Base-by-base conservation (phyloP, 768 basidiomycete species). In the Tulasnella sp. region DNA sequence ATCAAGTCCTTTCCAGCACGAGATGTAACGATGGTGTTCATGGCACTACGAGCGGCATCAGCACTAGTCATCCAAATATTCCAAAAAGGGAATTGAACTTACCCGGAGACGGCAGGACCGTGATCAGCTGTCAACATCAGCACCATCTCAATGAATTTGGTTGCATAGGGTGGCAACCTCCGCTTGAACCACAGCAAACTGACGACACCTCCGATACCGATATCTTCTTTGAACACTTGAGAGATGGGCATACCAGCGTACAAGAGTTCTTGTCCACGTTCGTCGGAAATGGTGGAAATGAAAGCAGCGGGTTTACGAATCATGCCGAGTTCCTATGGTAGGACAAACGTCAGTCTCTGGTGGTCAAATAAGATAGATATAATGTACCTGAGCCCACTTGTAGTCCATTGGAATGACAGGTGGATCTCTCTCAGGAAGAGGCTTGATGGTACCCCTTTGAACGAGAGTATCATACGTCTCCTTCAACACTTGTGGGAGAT, bases 361-460 rank as follows among this genome's bases (percentile, higher is more conserved):
- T 29, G 4, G 35, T 22, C 6, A 24, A 22, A 15, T 32, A 12
- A n/a, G n/a, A n/a, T n/a, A n/a, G n/a, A n/a, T n/a, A n/a, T n/a
- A n/a, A 51, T 52, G 42, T 29, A 57, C 55, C 70, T 92, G 88
- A 31, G 92, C 92, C 93, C 93, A 96, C 74, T 98, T 96, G 81
- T 96, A 99, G 70, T 99, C 93, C 89, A 98, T 96, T n/a, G 93
- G 93, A 64, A 98, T 96, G 52, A 85, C 80, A 8, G 93, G 93
- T 4, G 92, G 90, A 20, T 90, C 86, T 48, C 79, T 71, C 72
- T 99, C 93, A 32, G 68, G 60, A 71, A 79, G 72, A 57, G 78
- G 80, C 31, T 70, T 65, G 65, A 99, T 77, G 27, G 67, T 61
- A 29, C 91, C 89, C 40, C 60, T 66, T 54, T 66, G 62, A 51